These are phyloP conservation scores for Zopfia rhizophila DNA, from an alignment of 2,329 filamentous ascomycete species.

Conservation along the genomic window DNA sequence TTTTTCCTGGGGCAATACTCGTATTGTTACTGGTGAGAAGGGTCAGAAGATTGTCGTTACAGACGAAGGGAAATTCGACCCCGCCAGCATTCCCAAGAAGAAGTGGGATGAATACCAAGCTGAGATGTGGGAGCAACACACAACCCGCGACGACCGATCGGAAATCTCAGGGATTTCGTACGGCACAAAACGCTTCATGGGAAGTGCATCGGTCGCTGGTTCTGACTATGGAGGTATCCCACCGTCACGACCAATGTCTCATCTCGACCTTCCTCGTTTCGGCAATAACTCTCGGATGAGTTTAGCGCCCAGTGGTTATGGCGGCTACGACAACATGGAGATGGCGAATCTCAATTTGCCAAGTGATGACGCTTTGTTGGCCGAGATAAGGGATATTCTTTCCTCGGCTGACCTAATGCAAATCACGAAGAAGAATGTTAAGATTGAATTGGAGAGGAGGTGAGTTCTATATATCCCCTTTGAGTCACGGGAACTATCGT, in stretches of 20 bases:
- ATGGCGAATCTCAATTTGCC: slow-evolving; percentile 81
- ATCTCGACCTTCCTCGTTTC: slow-evolving; percentile 67
- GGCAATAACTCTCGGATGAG: slow-evolving; percentile 52
- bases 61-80: slow-evolving; percentile 98
- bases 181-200: slow-evolving; percentile 78
- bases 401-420: slow-evolving; percentile 94
- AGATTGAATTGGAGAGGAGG: slow-evolving; percentile 88
- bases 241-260: slow-evolving; percentile 66
- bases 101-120: slow-evolving; percentile 99
- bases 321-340: slow-evolving; percentile 67
- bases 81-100: slow-evolving; percentile 91
- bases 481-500: background rate
- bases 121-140: slow-evolving; percentile 96
- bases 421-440: slow-evolving; percentile 98
- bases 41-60: slow-evolving; percentile 92
- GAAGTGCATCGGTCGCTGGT: slow-evolving; percentile 58
- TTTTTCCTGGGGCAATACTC: slow-evolving; percentile 99
- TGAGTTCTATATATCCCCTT: slow-evolving; percentile 28
- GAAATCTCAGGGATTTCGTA: slow-evolving; percentile 96
- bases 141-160: slow-evolving; percentile 80
- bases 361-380: slow-evolving; percentile 86
- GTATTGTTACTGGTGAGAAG: slow-evolving; percentile 93
- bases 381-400: slow-evolving; percentile 94
- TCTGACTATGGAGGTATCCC: slow-evolving; percentile 71
- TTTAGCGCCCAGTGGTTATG: slow-evolving; percentile 69